Evolutionary conservation across 2,329 filamentous ascomycete genomes (phyloP).

Genomic region (Chaetomiaceae sp.): DNA sequence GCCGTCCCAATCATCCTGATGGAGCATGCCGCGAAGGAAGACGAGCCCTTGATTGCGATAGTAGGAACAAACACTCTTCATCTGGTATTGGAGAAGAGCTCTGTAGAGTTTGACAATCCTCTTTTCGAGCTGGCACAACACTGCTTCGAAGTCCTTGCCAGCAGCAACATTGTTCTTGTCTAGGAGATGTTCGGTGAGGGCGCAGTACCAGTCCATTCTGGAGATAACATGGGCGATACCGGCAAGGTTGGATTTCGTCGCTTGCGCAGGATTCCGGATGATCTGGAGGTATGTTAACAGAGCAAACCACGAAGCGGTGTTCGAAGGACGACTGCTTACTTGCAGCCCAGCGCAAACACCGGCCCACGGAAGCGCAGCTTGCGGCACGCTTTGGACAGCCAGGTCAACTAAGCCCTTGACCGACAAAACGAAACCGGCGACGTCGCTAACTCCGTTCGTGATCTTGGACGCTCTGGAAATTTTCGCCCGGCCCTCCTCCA

Average conservation of each 20-base stretch:
- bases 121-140: slow-evolving; percentile 16
- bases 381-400: slow-evolving; percentile 26
- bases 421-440: slow-evolving; percentile 21
- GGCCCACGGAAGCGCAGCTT: slow-evolving; percentile 21
- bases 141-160: slow-evolving; percentile 1
- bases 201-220: slow-evolving; percentile 22
- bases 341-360: slow-evolving; percentile 17
- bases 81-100: slow-evolving; percentile 35
- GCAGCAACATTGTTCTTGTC: slow-evolving; percentile 7
- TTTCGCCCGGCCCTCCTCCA: slow-evolving; percentile 26
- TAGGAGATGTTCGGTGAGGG: slow-evolving; percentile 16
- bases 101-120: slow-evolving; percentile 33
- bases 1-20: slow-evolving; percentile 32
- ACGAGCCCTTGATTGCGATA: slow-evolving; percentile 26
- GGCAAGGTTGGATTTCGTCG: slow-evolving; percentile 18
- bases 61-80: slow-evolving; percentile 35
- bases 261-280: slow-evolving; percentile 18
- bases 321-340: slow-evolving; percentile 9
- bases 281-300: slow-evolving; percentile 11
- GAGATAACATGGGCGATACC: slow-evolving; percentile 19
- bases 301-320: slow-evolving; percentile 2
- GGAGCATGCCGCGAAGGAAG: slow-evolving; percentile 28
- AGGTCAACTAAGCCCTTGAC: slow-evolving; percentile 25
- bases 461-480: slow-evolving; percentile 24
- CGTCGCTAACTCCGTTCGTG: slow-evolving; percentile 23